Conservation (phyloP, 2,329 filamentous ascomycete species). For the Microcera coccophila region DNA sequence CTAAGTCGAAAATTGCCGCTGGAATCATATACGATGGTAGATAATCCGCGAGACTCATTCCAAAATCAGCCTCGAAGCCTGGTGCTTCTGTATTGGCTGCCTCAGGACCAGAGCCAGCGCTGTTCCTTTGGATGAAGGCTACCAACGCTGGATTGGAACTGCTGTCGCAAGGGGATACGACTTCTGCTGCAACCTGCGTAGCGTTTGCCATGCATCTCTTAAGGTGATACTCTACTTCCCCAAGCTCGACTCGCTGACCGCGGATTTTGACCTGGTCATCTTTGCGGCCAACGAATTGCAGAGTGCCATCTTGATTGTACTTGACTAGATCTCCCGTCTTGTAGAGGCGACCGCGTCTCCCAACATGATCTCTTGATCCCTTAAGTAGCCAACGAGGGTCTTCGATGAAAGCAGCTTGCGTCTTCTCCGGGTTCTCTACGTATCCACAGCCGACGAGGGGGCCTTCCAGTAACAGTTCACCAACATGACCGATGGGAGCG, state of each 20-base stretch:
- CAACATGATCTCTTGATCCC: constrained; percentile 8
- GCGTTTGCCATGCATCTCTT: no score
- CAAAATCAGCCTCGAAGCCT: no score
- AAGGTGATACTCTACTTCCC: no score
- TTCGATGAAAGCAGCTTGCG: constrained; percentile 24
- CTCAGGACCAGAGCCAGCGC: no score
- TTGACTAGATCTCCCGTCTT: no score
- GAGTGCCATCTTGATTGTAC: constrained; percentile 34
- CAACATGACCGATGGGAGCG: constrained; percentile 18
- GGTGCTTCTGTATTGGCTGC: no score
- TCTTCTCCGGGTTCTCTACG: constrained; percentile 17
- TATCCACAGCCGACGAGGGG: constrained; percentile 24
- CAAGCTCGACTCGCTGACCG: constrained; percentile 50
- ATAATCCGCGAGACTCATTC: no score
- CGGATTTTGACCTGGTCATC: constrained; percentile 54
- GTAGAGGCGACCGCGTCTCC: constrained; percentile 11
- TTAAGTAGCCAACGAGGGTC: constrained; percentile 24
- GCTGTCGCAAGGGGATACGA: no score
- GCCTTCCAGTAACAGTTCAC: constrained; percentile 29
- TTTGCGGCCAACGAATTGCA: constrained; percentile 46
- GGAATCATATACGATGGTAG: constrained; percentile 38
- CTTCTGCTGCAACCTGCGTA: no score
- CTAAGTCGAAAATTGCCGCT: constrained; percentile 22
- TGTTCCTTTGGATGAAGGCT: no score
- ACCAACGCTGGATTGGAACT: no score